These are phyloP conservation scores for Boletus tylopilopsis DNA, from an alignment of 768 basidiomycete species.

Conservation along the genomic window DNA sequence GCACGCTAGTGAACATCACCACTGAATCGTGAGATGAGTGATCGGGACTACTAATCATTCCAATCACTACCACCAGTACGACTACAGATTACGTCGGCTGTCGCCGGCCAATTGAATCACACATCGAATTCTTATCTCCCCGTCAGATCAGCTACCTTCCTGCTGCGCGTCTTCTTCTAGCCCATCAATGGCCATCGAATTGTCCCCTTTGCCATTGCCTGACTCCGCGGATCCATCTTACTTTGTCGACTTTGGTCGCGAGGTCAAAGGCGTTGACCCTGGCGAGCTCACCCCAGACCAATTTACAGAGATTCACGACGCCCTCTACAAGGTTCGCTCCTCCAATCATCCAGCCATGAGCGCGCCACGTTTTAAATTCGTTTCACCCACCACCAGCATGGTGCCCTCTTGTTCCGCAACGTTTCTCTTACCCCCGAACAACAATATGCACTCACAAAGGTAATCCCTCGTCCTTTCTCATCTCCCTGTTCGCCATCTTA, in stretches of 20 bases:
- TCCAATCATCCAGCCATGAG: not conserved
- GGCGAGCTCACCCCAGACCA: constrained; percentile 54
- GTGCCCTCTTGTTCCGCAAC: constrained; percentile 70
- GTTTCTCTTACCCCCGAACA: constrained; percentile 70
- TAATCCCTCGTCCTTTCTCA: constrained; percentile 22
- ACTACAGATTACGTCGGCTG: too few species aligned
- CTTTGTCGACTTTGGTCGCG: constrained; percentile 70
- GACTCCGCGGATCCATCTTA: constrained; percentile 63
- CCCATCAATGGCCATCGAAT: constrained; percentile 59
- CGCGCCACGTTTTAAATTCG: not conserved
- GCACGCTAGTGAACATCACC: not conserved
- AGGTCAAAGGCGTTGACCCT: constrained; percentile 73
- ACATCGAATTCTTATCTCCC: constrained; percentile 10
- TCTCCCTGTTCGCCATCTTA: not conserved
- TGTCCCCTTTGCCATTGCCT: constrained; percentile 65
- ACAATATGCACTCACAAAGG: constrained; percentile 85
- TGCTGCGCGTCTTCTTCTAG: not conserved
- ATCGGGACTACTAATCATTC: not conserved
- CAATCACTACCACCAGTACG: too few species aligned
- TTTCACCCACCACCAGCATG: constrained; percentile 51
- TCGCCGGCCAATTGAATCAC: too few species aligned
- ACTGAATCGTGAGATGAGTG: not conserved
- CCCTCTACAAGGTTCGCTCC: constrained; percentile 66
- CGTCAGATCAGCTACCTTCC: not conserved
- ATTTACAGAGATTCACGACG: constrained; percentile 63